Conservation (phyloP, 208 protist genomes). For the Leishmania lainsoni region DNA sequence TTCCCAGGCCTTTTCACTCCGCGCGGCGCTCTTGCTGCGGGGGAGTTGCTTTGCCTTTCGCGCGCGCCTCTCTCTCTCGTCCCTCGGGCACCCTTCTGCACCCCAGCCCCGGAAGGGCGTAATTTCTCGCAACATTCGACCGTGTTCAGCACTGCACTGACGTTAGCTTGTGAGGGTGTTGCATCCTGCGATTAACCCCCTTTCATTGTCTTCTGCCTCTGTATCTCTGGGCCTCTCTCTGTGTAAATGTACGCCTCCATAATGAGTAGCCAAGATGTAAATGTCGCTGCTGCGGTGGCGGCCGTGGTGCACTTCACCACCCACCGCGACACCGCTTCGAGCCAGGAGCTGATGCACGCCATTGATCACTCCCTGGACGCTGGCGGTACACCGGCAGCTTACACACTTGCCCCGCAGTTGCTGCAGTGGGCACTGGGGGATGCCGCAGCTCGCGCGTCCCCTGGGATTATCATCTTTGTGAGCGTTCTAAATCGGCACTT, state of each 20-base stretch:
- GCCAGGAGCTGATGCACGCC: constrained; percentile 22
- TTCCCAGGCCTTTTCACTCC: neutral
- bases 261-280: neutral
- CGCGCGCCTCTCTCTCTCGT: neutral
- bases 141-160: neutral
- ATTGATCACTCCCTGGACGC: constrained; percentile 30
- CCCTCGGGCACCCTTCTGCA: neutral
- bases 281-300: constrained; percentile 5
- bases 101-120: neutral
- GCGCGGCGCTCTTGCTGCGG: neutral
- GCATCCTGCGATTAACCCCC: neutral
- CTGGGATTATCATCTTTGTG: constrained; percentile 37
- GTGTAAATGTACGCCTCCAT: neutral
- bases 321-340: constrained; percentile 13
- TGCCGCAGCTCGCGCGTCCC: constrained; percentile 1
- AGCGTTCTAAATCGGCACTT: constrained; percentile 68
- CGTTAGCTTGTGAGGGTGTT: neutral
- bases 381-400: constrained; percentile 13
- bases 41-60: neutral
- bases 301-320: constrained; percentile 25
- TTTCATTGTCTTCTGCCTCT: neutral
- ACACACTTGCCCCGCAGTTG: constrained; percentile 47
- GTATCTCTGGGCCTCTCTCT: neutral
- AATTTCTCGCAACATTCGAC: neutral
- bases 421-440: constrained; percentile 35